These are phyloP conservation scores for Xerocomellus amylosporus DNA, from an alignment of 768 basidiomycete genomes.

Conservation along the genomic window DNA sequence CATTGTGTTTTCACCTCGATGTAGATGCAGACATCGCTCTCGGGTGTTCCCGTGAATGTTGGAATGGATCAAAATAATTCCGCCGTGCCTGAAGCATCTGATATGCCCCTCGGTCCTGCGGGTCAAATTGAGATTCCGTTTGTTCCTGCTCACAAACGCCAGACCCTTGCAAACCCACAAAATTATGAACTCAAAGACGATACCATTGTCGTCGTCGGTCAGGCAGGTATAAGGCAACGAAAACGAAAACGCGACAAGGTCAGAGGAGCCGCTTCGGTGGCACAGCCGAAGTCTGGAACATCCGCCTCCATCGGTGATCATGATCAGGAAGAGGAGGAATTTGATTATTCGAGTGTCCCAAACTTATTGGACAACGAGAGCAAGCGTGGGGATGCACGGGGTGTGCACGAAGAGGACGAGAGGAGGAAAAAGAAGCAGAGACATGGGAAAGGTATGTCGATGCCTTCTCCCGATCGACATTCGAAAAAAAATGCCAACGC, in stretches of 20 bases:
- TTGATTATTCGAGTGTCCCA: constrained; percentile 66
- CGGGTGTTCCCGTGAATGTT: not conserved
- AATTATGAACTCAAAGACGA: constrained; percentile 44
- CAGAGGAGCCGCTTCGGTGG: constrained; percentile 3
- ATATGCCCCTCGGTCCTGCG: constrained; percentile 29
- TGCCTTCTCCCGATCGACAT: not conserved
- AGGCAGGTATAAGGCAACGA: constrained; percentile 59
- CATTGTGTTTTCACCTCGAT: not conserved
- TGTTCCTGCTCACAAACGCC: constrained; percentile 64
- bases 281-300: constrained; percentile 1
- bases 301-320: constrained; percentile 7
- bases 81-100: constrained; percentile 1
- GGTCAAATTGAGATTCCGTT: constrained; percentile 74
- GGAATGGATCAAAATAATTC: not conserved
- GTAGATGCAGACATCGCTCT: constrained; percentile 6
- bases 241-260: constrained; percentile 43
- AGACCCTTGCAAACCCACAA: constrained; percentile 12
- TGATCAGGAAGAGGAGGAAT: constrained; percentile 41
- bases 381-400: constrained; percentile 22
- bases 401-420: constrained; percentile 28
- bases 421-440: constrained; percentile 52
- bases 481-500: not conserved
- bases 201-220: constrained; percentile 70
- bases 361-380: constrained; percentile 69
- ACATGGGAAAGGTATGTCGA: constrained; percentile 39